Evolutionary conservation across 2,329 filamentous ascomycete genomes (phyloP).

Genomic region (Fragosphaeria purpurea): DNA sequence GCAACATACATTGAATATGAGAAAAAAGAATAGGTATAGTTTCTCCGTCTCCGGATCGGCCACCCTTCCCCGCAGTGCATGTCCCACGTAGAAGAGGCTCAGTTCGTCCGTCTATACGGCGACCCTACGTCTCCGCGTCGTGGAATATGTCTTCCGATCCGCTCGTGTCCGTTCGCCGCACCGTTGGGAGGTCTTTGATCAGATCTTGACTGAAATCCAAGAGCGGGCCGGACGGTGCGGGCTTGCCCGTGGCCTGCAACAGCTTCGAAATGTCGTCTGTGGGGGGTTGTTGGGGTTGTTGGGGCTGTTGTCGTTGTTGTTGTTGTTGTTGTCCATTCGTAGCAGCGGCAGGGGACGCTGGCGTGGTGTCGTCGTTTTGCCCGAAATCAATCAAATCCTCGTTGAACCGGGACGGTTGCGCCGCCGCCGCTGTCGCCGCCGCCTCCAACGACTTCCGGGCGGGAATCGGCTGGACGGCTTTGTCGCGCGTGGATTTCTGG

Average conservation of each 20-base stretch:
- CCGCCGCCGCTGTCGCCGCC: slow-evolving; percentile 6
- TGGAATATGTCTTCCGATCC: slow-evolving; percentile 26
- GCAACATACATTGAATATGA: no score
- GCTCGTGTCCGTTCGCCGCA: slow-evolving; percentile 25
- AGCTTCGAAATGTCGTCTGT: slow-evolving; percentile 30
- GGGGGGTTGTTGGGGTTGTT: slow-evolving; percentile 5
- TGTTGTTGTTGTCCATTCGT: background rate
- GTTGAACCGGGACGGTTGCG: background rate
- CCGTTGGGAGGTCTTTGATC: slow-evolving; percentile 35
- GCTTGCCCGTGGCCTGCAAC: slow-evolving; percentile 37
- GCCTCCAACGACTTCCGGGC: slow-evolving; percentile 12
- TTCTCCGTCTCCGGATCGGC: no score
- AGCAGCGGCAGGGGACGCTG: slow-evolving; percentile 2
- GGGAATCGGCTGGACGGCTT: slow-evolving; percentile 43
- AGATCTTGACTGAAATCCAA: slow-evolving; percentile 48
- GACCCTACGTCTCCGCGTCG: background rate
- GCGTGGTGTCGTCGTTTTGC: slow-evolving; percentile 25
- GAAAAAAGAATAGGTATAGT: no score
- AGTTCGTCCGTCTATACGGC: no score
- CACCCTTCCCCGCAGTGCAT: no score
- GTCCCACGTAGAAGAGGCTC: no score
- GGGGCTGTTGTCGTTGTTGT: slow-evolving; percentile 5
- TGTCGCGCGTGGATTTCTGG: slow-evolving; percentile 49
- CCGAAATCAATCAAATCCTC: slow-evolving; percentile 50
- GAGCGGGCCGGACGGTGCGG: slow-evolving; percentile 35